phyloP scores from a whole-genome alignment of 345 rosid species.

The Eucalyptus marginata region DNA sequence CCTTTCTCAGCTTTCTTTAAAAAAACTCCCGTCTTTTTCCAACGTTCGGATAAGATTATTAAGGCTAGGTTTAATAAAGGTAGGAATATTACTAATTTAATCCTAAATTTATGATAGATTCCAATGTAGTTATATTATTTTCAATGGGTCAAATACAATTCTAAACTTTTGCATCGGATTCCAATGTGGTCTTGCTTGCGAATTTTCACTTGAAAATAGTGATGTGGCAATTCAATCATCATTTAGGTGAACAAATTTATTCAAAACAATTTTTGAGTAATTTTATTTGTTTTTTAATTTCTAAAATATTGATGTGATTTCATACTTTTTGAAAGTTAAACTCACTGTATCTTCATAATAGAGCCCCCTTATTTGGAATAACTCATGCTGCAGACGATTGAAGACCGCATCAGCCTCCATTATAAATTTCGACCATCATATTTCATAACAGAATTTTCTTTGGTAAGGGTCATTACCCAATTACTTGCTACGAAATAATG shows the following conservation, averaged over 20 bases:
- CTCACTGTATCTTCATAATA: too few relatives aligned
- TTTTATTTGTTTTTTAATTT: too few relatives aligned
- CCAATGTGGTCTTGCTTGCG: too few relatives aligned
- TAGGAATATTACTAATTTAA: too few relatives aligned
- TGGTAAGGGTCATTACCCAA: neutral
- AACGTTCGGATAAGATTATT: accelerated
- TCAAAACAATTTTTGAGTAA: neutral
- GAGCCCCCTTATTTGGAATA: too few relatives aligned
- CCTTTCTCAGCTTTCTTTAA: neutral
- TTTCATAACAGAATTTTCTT: too few relatives aligned
- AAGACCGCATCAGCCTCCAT: too few relatives aligned
- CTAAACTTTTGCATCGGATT: accelerated
- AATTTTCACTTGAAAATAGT: neutral
- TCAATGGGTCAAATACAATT: neutral
- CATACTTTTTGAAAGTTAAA: too few relatives aligned
- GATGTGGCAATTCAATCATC: too few relatives aligned
- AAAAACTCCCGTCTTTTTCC: neutral
- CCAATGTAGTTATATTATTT: neutral
- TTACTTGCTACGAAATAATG: neutral
- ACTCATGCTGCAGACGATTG: too few relatives aligned
- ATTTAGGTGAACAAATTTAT: accelerated
- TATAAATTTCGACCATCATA: too few relatives aligned
- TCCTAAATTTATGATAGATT: too few relatives aligned
- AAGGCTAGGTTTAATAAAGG: neutral
- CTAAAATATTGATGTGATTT: accelerated